A percentile compares a stretch with the other conserved stretches of the same genome.
These are phyloP conservation scores for Cyphellophora attinorum DNA, from an alignment of 2,329 filamentous ascomycete species.

Conservation along the genomic window DNA sequence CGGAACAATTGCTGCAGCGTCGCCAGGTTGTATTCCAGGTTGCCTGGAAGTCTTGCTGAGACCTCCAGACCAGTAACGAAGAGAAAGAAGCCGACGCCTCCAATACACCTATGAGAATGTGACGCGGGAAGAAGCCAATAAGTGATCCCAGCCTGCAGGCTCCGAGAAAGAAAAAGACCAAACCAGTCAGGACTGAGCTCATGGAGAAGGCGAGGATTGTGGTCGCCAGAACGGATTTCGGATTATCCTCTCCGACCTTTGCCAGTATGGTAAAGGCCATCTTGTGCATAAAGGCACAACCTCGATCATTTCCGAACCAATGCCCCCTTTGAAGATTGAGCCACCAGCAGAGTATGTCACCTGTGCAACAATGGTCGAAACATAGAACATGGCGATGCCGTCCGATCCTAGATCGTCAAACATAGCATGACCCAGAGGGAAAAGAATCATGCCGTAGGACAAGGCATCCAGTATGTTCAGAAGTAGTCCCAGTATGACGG, in stretches of 20 bases:
- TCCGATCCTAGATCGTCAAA: constrained; percentile 82
- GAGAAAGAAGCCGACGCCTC: constrained; percentile 92
- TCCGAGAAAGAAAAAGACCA: constrained; percentile 88
- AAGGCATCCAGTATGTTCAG: constrained; percentile 90
- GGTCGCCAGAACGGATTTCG: constrained; percentile 81
- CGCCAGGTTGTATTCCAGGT: constrained; percentile 67
- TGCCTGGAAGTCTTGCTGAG: constrained; percentile 77
- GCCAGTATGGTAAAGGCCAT: constrained; percentile 86
- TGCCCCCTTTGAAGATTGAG: constrained; percentile 79
- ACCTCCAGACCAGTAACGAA: constrained; percentile 88
- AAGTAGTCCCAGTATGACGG: constrained; percentile 77
- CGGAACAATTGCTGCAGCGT: constrained; percentile 68
- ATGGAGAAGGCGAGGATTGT: constrained; percentile 85
- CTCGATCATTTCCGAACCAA: constrained; percentile 97
- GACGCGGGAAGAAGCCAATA: constrained; percentile 91
- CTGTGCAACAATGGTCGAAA: constrained; percentile 92
- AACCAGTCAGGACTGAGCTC: constrained; percentile 81
- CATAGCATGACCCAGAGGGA: constrained; percentile 77
- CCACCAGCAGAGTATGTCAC: constrained; percentile 75
- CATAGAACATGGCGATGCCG: constrained; percentile 96
- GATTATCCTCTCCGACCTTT: constrained; percentile 67
- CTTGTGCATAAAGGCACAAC: constrained; percentile 98
- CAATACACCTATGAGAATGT: constrained; percentile 97
- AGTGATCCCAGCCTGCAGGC: constrained; percentile 79
- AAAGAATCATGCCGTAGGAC: constrained; percentile 94